Percentiles rank a stretch among this genome's conserved stretches.
These are phyloP conservation scores for Annulohypoxylon moriforme DNA, from an alignment of 495 filamentous ascomycete genomes.

Conservation along the genomic window DNA sequence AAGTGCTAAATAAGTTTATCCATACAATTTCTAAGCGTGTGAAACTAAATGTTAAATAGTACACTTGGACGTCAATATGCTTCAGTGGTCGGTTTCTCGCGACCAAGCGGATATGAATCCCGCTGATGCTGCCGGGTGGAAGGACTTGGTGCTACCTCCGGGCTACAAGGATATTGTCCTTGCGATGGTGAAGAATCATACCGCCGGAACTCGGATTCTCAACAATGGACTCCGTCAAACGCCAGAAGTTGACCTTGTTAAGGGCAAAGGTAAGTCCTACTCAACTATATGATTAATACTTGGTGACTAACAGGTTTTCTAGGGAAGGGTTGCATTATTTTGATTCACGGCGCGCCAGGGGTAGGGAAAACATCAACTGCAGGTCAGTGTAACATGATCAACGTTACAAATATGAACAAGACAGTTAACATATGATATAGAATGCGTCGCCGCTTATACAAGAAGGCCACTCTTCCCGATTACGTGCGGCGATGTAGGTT, in stretches of 20 bases:
- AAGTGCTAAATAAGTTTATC: neutral
- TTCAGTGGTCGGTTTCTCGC: neutral
- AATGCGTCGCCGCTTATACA: constrained; percentile 8
- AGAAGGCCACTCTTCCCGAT: constrained; percentile 6
- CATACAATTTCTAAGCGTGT: neutral
- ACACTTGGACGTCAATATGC: neutral
- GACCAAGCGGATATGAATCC: neutral
- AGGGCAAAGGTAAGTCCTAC: neutral
- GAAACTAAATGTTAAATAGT: neutral
- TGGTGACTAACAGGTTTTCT: neutral
- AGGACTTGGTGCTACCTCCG: neutral
- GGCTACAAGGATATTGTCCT: constrained; percentile 11
- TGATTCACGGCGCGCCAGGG: constrained; percentile 10
- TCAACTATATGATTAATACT: neutral
- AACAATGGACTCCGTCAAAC: constrained; percentile 4
- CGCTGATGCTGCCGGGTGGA: neutral
- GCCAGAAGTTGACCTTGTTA: constrained; percentile 8
- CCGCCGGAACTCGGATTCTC: constrained; percentile 1
- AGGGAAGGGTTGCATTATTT: constrained; percentile 11
- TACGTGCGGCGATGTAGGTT: constrained; percentile 6
- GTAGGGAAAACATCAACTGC: constrained; percentile 18
- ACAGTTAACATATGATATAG: neutral
- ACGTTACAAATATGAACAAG: neutral
- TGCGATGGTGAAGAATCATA: constrained; percentile 16
- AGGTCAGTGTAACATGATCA: neutral